A percentile compares a stretch with the other conserved stretches of the same genome.
Conservation (phyloP, 2,329 filamentous ascomycete species). For the Cordyceps militaris region DNA sequence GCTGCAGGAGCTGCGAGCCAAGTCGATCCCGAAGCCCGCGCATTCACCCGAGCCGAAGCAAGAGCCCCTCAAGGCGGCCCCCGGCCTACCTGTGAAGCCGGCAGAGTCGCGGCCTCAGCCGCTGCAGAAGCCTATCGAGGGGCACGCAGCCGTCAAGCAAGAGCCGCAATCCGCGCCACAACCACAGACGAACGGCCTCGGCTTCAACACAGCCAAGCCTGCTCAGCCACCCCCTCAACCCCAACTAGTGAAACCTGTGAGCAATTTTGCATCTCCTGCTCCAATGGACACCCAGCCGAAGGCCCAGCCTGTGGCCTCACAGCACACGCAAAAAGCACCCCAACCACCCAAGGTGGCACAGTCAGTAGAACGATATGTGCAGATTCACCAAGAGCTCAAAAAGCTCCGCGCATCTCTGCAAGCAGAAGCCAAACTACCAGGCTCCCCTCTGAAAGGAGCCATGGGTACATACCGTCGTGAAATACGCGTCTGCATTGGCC, state of each 20-base stretch:
- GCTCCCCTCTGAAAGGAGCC: constrained; percentile 50
- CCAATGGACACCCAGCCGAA: constrained; percentile 9
- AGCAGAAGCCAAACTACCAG: constrained; percentile 43
- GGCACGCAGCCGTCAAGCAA: constrained; percentile 2
- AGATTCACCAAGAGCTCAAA: constrained; percentile 64
- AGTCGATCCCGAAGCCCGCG: constrained; percentile 37
- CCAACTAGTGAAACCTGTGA: not conserved
- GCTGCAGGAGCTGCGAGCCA: constrained; percentile 40
- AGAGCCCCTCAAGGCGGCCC: constrained; percentile 12
- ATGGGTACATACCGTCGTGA: constrained; percentile 66
- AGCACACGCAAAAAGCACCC: constrained; percentile 1
- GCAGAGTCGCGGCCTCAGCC: not conserved
- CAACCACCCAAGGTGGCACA: not conserved
- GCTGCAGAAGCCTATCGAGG: not conserved
- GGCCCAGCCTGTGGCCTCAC: constrained; percentile 11
- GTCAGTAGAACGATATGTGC: constrained; percentile 37
- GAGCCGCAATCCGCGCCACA: constrained; percentile 7
- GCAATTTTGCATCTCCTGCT: not conserved
- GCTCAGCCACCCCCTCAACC: constrained; percentile 16
- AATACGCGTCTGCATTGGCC: constrained; percentile 65
- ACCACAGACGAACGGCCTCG: constrained; percentile 17
- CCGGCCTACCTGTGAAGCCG: constrained; percentile 11
- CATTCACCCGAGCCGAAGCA: constrained; percentile 20
- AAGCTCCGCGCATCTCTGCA: constrained; percentile 56
- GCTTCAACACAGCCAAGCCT: constrained; percentile 20